Evolutionary conservation across 345 rosid species (phyloP).

Genomic region (Salix caprea): DNA sequence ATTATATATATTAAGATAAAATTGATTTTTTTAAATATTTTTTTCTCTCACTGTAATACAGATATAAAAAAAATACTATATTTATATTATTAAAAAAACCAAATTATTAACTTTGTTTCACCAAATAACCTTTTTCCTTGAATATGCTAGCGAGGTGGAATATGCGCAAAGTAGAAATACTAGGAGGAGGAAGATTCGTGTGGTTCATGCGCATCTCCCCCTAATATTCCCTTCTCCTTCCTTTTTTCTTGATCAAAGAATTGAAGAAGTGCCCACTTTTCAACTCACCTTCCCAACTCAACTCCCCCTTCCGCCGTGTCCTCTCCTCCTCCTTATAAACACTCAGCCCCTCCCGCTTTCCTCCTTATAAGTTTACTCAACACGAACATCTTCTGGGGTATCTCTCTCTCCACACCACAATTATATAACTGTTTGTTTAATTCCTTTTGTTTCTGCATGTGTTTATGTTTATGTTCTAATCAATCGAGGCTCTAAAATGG

Average conservation of each 20-base stretch:
- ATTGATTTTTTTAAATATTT: too few relatives aligned
- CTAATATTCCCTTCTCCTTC: background rate
- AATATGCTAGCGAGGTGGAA: background rate
- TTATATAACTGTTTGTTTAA: background rate
- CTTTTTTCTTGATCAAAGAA: background rate
- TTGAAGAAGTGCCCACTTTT: background rate
- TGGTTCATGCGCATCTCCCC: slow-evolving; percentile 9
- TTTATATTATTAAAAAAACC: too few relatives aligned
- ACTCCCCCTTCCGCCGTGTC: background rate
- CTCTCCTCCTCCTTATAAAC: too few relatives aligned
- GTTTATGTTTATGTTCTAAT: background rate
- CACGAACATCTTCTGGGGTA: background rate
- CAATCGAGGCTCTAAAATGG: background rate
- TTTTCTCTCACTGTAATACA: too few relatives aligned
- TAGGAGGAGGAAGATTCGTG: slow-evolving; percentile 21
- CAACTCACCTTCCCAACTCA: background rate
- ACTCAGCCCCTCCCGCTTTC: background rate
- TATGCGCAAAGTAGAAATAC: slow-evolving; percentile 1
- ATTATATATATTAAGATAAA: too few relatives aligned
- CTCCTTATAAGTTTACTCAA: background rate
- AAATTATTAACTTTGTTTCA: too few relatives aligned
- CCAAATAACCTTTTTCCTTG: too few relatives aligned
- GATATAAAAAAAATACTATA: too few relatives aligned
- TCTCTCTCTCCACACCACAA: background rate
- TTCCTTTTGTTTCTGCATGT: background rate